Base-by-base conservation (phyloP, 139 green algal species). In the Chlorella sp. region DNA sequence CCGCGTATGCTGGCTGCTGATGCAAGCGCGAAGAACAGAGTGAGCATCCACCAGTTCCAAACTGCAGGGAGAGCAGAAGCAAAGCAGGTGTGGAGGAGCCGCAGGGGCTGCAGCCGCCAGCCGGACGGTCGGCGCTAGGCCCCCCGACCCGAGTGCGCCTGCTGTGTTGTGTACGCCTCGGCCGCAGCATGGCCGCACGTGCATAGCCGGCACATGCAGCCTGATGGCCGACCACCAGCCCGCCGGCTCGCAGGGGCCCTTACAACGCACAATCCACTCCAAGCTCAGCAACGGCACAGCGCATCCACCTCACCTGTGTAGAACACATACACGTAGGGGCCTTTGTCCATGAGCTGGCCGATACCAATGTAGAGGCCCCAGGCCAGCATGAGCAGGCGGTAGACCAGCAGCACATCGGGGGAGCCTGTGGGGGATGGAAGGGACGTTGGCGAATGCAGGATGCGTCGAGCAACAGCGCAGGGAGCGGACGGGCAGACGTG, bases 1-100 rank as follows among this genome's bases (percentile, higher is more conserved):
- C 43, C 72, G 30, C 77, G 77, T 32, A 73, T 30, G 60, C 77
- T 74, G 40, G 77, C 77, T 4, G 58, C 56, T 3, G n/a, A 56
- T 30, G 26, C 77, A 4, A 73, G 64, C 8, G 64, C 58, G 41
- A 85, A 85, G 68, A 72, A 85, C 38, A 76, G 46, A 1, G 81
- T 85, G 34, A 85, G 67, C 28, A 85, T 43, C 81, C 81, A 85
- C 81, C 81, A 85, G 81, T 85, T 85, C 81, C 78, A 83, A 20
- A 83, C 58, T 56, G 77, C 70, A 54, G 26, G 19, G 20, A 30
- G 5, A 36, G 6, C 19, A 70, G 64, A 9, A 36, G 36, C 36
- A 28, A n/a, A 22, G 68, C n/a, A n/a, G 68, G 38, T 5, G 62
- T 28, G 17, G 60, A 6, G 62, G 20, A 69, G 20, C 13, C 28